phyloP scores from a whole-genome alignment of 805 yeast species.

The Teunomyces aglyptinius region DNA sequence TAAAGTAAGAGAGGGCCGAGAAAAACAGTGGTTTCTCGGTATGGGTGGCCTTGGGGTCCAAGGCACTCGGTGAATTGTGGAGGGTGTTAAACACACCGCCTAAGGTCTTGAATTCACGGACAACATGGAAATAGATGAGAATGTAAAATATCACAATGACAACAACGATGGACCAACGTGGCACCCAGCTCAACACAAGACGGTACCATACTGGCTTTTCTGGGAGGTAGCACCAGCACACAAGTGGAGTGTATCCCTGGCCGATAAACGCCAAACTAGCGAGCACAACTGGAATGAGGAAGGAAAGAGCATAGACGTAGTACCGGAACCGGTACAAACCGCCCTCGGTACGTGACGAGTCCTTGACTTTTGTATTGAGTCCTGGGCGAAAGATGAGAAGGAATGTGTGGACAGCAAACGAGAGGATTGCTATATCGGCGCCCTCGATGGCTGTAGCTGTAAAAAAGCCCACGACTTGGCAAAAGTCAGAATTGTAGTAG shows the following conservation, averaged over 20 bases:
- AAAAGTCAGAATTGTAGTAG: constrained; percentile 49
- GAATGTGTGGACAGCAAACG: constrained; percentile 81
- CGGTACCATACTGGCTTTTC: constrained; percentile 71
- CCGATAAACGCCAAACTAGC: constrained; percentile 72
- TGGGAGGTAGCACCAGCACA: constrained; percentile 80
- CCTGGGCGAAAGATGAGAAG: constrained; percentile 67
- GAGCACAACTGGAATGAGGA: constrained; percentile 61
- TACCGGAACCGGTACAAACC: constrained; percentile 64
- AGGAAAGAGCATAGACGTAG: constrained; percentile 55
- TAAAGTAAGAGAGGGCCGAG: constrained; percentile 31
- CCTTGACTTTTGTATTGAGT: constrained; percentile 39
- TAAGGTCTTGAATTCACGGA: constrained; percentile 55
- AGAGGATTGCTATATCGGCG: constrained; percentile 77
- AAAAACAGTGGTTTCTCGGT: constrained; percentile 22
- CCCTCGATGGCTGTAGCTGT: constrained; percentile 82
- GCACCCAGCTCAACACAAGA: constrained; percentile 75
- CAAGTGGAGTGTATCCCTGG: constrained; percentile 52
- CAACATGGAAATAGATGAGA: constrained; percentile 70
- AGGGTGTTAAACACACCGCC: constrained; percentile 45
- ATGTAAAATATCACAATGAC: constrained; percentile 63
- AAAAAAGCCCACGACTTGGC: constrained; percentile 74
- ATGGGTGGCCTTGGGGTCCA: constrained; percentile 12
- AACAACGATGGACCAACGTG: constrained; percentile 66
- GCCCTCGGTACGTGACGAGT: constrained; percentile 53
- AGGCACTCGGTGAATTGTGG: constrained; percentile 16